Base-by-base conservation (phyloP, 2,329 filamentous ascomycete genomes). In the Penicillium sp. region DNA sequence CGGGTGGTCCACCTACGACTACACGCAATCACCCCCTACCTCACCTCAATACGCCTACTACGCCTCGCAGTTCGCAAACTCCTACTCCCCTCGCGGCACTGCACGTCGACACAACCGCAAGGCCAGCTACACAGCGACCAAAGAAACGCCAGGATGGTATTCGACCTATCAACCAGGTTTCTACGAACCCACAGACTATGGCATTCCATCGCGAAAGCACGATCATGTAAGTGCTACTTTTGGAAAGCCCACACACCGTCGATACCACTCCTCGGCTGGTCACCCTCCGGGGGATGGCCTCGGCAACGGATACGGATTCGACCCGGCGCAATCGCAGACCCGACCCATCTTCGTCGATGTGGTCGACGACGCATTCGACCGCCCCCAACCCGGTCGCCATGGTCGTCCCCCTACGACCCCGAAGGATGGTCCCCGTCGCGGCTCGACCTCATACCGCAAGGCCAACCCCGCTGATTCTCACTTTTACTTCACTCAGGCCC, bases 211-310 rank as follows among this genome's bases (percentile, higher is more conserved):
- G 75, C 75, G 72, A 69, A 78, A 77, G 71, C 79, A 82, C 73
- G 83, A 86, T 75, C 81, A 83, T 86, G 85, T 87, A 86, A 87
- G 85, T 87, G 81, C 79, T 80, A 81, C 77, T 75, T 73, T 70
- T 69, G 73, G 67, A 61, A 67, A 68, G 64, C 63, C 64, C 57
- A 67, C 66, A 59, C 62, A 68, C 70, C 70, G 73, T 73, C 79
- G 79, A 49, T 69, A 75, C 69, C 63, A 75, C 75, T 68, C 80
- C 81, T 67, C 79, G 70, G 76, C 76, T 67, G 69, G 67, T 67
- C 60, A 66, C 58, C 60, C 65, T 55, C 59, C 64, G 50, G 24
- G 24, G 24, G 64, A 64, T 68, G 64, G 64, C 61, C 56, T 61
- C 63, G 64, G 64, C 62, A 45, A 54, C 46, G 61, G 60, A 47